These are phyloP conservation scores for Aaosphaeria pasadenensis DNA, from an alignment of 2,329 filamentous ascomycete species.

Conservation along the genomic window DNA sequence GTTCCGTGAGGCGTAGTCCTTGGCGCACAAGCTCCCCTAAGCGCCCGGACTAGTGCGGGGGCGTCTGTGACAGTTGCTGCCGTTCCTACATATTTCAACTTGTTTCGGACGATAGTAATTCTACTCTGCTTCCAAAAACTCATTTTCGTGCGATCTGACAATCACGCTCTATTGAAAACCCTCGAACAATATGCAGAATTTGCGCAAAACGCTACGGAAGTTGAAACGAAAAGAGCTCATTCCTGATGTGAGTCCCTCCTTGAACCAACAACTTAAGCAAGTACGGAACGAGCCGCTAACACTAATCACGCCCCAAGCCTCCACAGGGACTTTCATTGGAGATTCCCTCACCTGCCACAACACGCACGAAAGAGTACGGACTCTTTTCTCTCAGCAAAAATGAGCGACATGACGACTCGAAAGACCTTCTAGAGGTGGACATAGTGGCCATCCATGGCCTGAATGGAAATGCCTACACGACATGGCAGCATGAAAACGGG, in stretches of 20 bases:
- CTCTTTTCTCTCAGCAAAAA: conserved; percentile 10
- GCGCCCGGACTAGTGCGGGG: too few species aligned
- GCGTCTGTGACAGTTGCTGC: too few species aligned
- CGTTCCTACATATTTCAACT: too few species aligned
- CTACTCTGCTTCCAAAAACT: not conserved
- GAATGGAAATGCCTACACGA: conserved; percentile 37
- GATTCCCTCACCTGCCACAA: not conserved
- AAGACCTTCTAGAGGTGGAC: conserved; percentile 13
- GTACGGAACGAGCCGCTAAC: conserved; percentile 2
- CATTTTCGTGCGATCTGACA: not conserved
- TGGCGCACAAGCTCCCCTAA: too few species aligned
- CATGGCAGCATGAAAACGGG: conserved; percentile 35
- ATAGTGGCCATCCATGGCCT: conserved; percentile 45
- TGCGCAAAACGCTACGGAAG: conserved; percentile 4
- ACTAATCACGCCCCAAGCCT: not conserved
- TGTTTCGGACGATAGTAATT: not conserved
- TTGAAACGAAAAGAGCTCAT: conserved; percentile 8
- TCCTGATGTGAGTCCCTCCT: conserved; percentile 6
- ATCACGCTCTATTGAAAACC: not conserved
- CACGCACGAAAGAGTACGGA: conserved; percentile 7
- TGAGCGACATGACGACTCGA: conserved; percentile 3
- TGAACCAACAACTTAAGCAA: conserved; percentile 3
- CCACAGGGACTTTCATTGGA: not conserved
- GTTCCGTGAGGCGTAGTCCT: too few species aligned
- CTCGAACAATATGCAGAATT: not conserved